Evolutionary conservation across 2,329 filamentous ascomycete genomes (phyloP).

Genomic region (Ceratocystis harringtonii): DNA sequence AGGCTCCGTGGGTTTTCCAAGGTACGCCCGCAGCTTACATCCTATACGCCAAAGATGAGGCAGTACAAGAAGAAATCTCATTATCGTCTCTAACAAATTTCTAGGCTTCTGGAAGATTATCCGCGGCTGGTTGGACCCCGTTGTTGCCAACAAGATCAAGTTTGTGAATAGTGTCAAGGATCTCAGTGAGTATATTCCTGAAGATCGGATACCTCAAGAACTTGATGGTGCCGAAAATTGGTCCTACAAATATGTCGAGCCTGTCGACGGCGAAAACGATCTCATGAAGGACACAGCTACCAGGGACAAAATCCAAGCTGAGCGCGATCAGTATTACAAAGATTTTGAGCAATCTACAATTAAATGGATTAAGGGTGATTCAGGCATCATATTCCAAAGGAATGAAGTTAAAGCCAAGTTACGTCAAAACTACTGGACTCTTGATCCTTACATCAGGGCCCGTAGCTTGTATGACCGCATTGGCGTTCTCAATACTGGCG

Average conservation of each 20-base stretch:
- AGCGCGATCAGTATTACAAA: conserved; percentile 49
- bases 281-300: conserved; percentile 51
- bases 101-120: conserved; percentile 91
- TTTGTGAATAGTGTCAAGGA: conserved; percentile 76
- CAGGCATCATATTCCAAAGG: conserved; percentile 40
- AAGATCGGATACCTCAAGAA: conserved; percentile 59
- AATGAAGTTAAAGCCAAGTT: conserved; percentile 47
- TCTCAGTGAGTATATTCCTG: conserved; percentile 59
- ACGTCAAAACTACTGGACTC: conserved; percentile 65
- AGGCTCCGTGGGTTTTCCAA: conserved; percentile 94
- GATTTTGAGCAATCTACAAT: conserved; percentile 61
- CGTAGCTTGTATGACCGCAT: conserved; percentile 71
- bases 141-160: conserved; percentile 85
- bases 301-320: conserved; percentile 46
- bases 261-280: conserved; percentile 59
- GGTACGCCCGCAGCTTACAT: conserved; percentile 31
- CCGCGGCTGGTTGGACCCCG: conserved; percentile 87
- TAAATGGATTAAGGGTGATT: conserved; percentile 51
- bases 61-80: too few species aligned
- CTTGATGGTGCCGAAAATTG: conserved; percentile 77
- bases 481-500: conserved; percentile 53
- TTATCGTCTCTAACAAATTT: background rate
- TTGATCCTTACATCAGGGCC: conserved; percentile 78
- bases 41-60: too few species aligned
- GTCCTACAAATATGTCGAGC: conserved; percentile 70